Percentiles rank a stretch among this genome's conserved stretches.
These are phyloP conservation scores for Globisporangium alternatum DNA, from an alignment of 352 stramenopile genomes.

Conservation along the genomic window DNA sequence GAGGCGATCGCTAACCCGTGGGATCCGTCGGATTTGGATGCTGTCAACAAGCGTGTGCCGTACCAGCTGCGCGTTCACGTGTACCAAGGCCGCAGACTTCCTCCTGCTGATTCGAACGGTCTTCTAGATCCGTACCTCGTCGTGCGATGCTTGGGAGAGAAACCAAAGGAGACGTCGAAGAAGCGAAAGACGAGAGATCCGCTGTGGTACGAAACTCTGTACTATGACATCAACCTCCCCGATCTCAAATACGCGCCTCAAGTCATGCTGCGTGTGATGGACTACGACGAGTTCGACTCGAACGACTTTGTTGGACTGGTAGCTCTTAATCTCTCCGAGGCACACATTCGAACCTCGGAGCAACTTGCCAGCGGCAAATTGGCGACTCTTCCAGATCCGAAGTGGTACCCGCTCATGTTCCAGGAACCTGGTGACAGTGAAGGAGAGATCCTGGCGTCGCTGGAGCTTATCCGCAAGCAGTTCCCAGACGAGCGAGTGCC, in stretches of 20 bases:
- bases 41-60: constrained; percentile 73
- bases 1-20: constrained; percentile 56
- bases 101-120: constrained; percentile 80
- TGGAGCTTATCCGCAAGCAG: constrained; percentile 73
- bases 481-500: constrained; percentile 66
- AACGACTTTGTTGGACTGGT: constrained; percentile 69
- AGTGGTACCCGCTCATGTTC: constrained; percentile 78
- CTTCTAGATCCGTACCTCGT: constrained; percentile 83
- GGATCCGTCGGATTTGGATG: constrained; percentile 48
- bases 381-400: constrained; percentile 49
- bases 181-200: constrained; percentile 83
- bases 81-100: constrained; percentile 78
- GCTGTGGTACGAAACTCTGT: constrained; percentile 86
- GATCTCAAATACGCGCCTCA: constrained; percentile 74
- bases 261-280: constrained; percentile 79
- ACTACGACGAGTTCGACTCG: constrained; percentile 72
- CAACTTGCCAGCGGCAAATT: constrained; percentile 46
- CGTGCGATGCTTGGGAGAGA: constrained; percentile 76
- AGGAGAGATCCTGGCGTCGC: constrained; percentile 71
- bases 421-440: constrained; percentile 77
- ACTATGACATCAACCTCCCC: constrained; percentile 84
- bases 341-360: constrained; percentile 63
- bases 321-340: constrained; percentile 65
- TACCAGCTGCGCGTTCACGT: constrained; percentile 85
- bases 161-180: constrained; percentile 64